Evolutionary conservation across 2,329 filamentous ascomycete species (phyloP).

Genomic region (Ophiocordyceps polyrhachis-furcata): DNA sequence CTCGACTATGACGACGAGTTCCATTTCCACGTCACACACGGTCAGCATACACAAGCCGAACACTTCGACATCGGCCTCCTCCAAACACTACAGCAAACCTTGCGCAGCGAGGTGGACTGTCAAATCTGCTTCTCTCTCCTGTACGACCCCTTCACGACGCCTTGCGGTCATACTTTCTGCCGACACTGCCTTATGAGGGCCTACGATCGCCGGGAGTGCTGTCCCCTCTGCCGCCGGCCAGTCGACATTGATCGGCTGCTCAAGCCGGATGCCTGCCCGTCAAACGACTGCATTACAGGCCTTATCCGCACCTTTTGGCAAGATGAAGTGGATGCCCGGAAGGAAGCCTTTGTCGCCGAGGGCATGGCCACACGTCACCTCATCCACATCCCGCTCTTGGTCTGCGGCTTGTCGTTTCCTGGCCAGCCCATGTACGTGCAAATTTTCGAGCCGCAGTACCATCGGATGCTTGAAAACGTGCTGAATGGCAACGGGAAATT

Average conservation of each 20-base stretch:
- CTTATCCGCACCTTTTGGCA: conserved; percentile 54
- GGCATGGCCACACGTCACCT: conserved; percentile 35
- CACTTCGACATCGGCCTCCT: conserved; percentile 15
- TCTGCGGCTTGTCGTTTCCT: conserved; percentile 69
- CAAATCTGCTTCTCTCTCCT: conserved; percentile 74
- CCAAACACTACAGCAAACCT: conserved; percentile 37
- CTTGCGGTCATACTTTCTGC: conserved; percentile 82
- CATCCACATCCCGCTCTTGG: conserved; percentile 52
- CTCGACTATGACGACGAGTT: conserved; percentile 39
- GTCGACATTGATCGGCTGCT: conserved; percentile 31
- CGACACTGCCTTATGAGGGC: conserved; percentile 58
- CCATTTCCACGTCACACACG: no score
- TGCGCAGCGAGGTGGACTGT: conserved; percentile 61
- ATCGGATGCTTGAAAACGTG: conserved; percentile 69
- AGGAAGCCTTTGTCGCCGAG: conserved; percentile 35
- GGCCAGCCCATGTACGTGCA: conserved; percentile 71
- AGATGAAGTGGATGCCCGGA: conserved; percentile 40
- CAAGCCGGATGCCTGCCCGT: conserved; percentile 21
- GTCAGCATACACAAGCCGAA: no score
- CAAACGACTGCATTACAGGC: conserved; percentile 43
- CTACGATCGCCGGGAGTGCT: conserved; percentile 59
- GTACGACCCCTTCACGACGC: conserved; percentile 64
- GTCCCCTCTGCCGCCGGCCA: conserved; percentile 59
- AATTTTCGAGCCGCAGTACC: conserved; percentile 83
- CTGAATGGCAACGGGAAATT: conserved; percentile 59